phyloP scores from a whole-genome alignment of 257 asterid species.

The Gentiana macrophylla region DNA sequence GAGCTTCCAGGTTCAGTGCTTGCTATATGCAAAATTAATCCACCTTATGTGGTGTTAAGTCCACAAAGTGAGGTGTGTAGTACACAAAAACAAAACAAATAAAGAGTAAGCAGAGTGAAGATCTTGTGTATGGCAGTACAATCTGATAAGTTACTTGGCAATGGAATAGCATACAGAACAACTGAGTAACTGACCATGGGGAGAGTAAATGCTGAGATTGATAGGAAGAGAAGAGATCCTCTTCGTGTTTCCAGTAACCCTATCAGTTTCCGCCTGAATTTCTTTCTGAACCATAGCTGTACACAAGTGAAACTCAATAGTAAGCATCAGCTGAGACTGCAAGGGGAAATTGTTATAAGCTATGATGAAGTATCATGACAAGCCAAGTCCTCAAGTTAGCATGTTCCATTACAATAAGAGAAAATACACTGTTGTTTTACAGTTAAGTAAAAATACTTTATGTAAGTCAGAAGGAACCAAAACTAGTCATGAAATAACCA shows the following conservation, averaged over 20 bases:
- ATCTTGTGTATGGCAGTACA: background rate
- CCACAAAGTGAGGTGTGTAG: too few species aligned
- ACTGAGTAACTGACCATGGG: slow-evolving; percentile 20
- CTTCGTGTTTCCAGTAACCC: slow-evolving; percentile 28
- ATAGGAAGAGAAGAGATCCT: slow-evolving; percentile 36
- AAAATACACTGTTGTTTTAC: background rate
- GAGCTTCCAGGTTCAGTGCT: too few species aligned
- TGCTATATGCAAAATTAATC: too few species aligned
- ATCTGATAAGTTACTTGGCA: background rate
- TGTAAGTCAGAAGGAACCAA: background rate
- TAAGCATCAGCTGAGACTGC: background rate
- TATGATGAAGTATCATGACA: background rate
- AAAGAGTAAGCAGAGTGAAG: too few species aligned
- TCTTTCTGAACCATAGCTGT: slow-evolving; percentile 33
- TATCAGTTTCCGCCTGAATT: slow-evolving; percentile 40
- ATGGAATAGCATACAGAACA: too few species aligned
- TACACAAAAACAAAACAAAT: too few species aligned
- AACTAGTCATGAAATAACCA: background rate
- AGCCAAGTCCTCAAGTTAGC: background rate
- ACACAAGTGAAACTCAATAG: slow-evolving; percentile 3
- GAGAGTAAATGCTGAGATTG: slow-evolving; percentile 39
- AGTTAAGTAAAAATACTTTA: too few species aligned
- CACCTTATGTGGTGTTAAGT: too few species aligned
- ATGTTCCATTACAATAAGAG: background rate
- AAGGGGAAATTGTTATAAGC: background rate